Base-by-base conservation (phyloP, 2,329 filamentous ascomycete genomes). In the Aureobasidium sp. region DNA sequence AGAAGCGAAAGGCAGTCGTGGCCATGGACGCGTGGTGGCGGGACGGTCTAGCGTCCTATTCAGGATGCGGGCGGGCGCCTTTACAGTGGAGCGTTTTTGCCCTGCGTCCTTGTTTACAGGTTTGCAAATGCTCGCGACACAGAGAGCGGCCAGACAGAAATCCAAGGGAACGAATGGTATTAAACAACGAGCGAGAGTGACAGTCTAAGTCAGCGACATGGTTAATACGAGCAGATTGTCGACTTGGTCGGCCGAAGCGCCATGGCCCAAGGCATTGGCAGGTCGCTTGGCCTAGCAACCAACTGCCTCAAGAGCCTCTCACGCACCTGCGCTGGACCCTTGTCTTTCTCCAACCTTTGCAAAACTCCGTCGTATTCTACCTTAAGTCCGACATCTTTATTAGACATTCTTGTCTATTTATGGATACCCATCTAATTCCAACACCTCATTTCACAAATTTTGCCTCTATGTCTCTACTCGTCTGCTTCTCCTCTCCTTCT, bases 241-340 rank as follows among this genome's bases (percentile, higher is more conserved):
- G 51, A 39, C 51, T 55, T 36, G 2, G 10, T 44, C 53, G 53
- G 41, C 53, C 53, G 27, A 57, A 41, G 53, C 20, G 53, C 41
- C 53, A 57, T 57, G 53, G 53, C 53, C 36, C 23, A 4, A 15
- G 34, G 34, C 34, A 37, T 37, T 37, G 34, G 34, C 34, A 37
- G 34, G 12, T 41, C 32, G 26, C 53, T 57, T 57, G 53, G 53
- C 53, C 53, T 57, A 42, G 51, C 51, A 55, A 55, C 51, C 51
- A 55, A 27, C 51, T 17, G 8, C 13, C 29, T 44, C 41, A 5
- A 5, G 8, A 44, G 34, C 34, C 34, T 37, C 34, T 37, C 34
- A 15, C 34, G 20, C 12, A 7, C 34, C 34, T 5, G 4, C 13
- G n/a, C 20, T 37, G 32, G 51, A 41, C 37, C 37, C 37, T 55